phyloP scores from a whole-genome alignment of 2,329 filamentous ascomycete species.

The Colletotrichum viniferum region DNA sequence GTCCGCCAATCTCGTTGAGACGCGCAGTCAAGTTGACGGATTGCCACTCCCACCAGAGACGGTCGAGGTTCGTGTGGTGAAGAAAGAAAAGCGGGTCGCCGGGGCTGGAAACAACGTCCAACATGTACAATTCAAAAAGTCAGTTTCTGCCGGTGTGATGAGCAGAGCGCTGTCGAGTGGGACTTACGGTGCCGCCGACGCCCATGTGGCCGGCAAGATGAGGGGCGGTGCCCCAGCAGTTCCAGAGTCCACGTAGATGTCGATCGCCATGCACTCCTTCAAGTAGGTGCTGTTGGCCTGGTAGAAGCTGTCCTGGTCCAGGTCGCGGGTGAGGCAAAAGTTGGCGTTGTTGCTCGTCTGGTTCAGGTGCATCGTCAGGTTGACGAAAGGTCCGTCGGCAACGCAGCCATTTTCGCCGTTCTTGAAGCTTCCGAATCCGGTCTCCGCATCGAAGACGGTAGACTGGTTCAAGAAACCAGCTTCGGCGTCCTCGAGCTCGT shows the following conservation, averaged over 20 bases:
- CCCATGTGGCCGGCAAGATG: slow-evolving; percentile 11
- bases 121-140: background rate
- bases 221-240: background rate
- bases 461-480: background rate
- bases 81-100: slow-evolving; percentile 15
- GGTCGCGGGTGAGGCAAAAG: background rate
- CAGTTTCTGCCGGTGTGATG: background rate
- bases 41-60: slow-evolving; percentile 18
- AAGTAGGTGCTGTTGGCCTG: background rate
- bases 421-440: background rate
- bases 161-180: background rate
- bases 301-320: slow-evolving; percentile 1
- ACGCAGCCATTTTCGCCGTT: background rate
- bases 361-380: slow-evolving; percentile 10
- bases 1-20: background rate
- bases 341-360: background rate
- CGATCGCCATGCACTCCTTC: background rate
- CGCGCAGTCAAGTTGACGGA: slow-evolving; percentile 12
- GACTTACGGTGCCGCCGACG: slow-evolving; percentile 11
- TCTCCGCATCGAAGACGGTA: slow-evolving; percentile 1
- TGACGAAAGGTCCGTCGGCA: slow-evolving; percentile 8
- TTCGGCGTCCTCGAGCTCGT: background rate
- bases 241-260: background rate
- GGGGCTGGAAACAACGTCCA: slow-evolving; percentile 2
- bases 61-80: slow-evolving; percentile 14